Conservation (phyloP, 192 early-diverging fungal species). For the Coemansia sp. region DNA sequence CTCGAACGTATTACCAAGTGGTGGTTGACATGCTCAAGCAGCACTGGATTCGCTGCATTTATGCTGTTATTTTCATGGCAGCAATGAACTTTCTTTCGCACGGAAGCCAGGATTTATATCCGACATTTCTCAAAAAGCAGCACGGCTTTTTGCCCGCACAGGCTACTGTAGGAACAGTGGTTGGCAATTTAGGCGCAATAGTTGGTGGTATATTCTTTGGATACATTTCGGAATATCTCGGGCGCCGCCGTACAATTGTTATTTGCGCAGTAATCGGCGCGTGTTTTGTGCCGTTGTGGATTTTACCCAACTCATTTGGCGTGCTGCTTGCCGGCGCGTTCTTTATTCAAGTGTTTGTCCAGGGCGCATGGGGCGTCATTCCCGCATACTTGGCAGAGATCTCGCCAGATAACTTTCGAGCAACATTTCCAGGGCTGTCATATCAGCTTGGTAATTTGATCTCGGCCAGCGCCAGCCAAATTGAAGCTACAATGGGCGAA, state of each 20-base stretch:
- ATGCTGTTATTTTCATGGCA: constrained; percentile 61
- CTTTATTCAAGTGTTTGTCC: constrained; percentile 52
- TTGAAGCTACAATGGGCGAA: constrained; percentile 59
- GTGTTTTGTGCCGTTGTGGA: constrained; percentile 70
- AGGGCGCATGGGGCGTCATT: constrained; percentile 62
- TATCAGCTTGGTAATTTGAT: constrained; percentile 78
- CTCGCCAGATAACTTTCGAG: constrained; percentile 65
- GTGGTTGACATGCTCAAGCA: constrained; percentile 48
- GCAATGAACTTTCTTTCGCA: constrained; percentile 73
- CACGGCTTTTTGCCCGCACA: constrained; percentile 57
- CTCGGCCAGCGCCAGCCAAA: constrained; percentile 57
- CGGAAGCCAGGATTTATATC: constrained; percentile 71
- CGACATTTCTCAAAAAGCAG: constrained; percentile 66
- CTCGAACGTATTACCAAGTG: constrained; percentile 29
- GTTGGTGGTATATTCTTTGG: constrained; percentile 67
- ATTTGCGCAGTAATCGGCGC: constrained; percentile 55
- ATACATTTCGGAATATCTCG: constrained; percentile 68
- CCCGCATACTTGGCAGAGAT: constrained; percentile 71
- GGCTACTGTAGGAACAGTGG: constrained; percentile 60
- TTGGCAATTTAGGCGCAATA: constrained; percentile 68
- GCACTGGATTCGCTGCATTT: constrained; percentile 60
- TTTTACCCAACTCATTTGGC: constrained; percentile 44
- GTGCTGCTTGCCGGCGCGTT: constrained; percentile 47
- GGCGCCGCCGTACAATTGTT: constrained; percentile 62
- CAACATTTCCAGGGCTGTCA: constrained; percentile 68